Conservation (phyloP, 768 basidiomycete genomes). For the Leccinum arenicola region DNA sequence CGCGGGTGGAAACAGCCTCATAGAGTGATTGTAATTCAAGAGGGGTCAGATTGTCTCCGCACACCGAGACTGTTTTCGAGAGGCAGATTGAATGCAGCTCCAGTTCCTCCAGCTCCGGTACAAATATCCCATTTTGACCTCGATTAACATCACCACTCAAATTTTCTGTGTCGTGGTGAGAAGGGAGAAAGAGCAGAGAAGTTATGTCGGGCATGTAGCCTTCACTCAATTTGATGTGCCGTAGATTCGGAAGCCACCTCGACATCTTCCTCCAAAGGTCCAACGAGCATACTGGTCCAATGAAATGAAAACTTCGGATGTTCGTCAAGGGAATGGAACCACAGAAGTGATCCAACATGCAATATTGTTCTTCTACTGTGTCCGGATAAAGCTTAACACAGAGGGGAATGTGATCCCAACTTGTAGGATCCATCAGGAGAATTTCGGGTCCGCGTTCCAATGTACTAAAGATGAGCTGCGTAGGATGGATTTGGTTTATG, state of each 20-base stretch:
- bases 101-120: neutral
- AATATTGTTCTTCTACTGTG: neutral
- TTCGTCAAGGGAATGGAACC: neutral
- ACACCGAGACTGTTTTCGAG: neutral
- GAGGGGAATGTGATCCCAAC: no score
- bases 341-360: neutral
- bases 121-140: neutral
- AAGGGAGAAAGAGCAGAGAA: neutral
- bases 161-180: neutral
- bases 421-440: neutral
- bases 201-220: neutral
- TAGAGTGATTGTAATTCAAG: neutral
- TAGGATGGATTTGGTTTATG: neutral
- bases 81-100: neutral
- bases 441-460: neutral
- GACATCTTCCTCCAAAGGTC: constrained; percentile 7
- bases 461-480: neutral
- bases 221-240: neutral
- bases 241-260: neutral
- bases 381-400: no score
- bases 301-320: neutral
- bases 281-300: neutral
- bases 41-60: neutral
- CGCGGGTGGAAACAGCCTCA: neutral
- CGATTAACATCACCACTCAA: neutral